Evolutionary conservation across 306 rosid species (phyloP).

Genomic region (Astragalus glycyphyllos): DNA sequence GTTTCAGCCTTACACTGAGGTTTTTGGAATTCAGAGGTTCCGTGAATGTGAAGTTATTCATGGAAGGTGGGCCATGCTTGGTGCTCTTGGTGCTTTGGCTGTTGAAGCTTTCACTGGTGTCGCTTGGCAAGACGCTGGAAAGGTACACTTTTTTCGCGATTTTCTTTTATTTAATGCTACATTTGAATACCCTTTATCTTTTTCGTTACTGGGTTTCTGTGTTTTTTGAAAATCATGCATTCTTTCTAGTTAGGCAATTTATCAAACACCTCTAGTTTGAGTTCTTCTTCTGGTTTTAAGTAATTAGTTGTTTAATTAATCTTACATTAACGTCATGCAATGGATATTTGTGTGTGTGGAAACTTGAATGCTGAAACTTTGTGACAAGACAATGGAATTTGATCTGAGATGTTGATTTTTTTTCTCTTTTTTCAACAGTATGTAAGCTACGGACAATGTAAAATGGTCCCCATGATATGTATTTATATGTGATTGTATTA

Average conservation of each 20-base stretch:
- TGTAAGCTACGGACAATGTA: too few relatives aligned
- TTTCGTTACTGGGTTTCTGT: conserved; percentile 1
- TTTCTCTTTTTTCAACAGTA: too few relatives aligned
- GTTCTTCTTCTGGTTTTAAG: background rate
- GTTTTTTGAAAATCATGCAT: background rate
- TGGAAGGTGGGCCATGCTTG: conserved; percentile 91
- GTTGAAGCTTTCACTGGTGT: conserved; percentile 81
- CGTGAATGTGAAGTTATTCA: conserved; percentile 82
- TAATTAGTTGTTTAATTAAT: background rate
- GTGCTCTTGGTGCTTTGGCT: conserved; percentile 76
- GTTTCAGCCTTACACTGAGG: conserved; percentile 82
- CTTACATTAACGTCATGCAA: conserved; percentile 10
- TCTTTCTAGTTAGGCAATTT: background rate
- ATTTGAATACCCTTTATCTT: conserved; percentile 20
- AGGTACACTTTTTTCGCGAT: conserved; percentile 46
- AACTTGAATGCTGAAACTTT: conserved; percentile 29
- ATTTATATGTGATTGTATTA: conserved; percentile 23
- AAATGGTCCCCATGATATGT: conserved; percentile 34
- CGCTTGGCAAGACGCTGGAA: conserved; percentile 93
- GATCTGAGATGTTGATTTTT: conserved; percentile 36
- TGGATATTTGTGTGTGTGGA: conserved; percentile 30
- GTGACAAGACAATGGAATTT: conserved; percentile 22
- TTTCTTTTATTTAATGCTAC: background rate
- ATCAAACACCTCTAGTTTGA: conserved; percentile 39
- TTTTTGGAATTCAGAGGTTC: conserved; percentile 81